Base-by-base conservation (phyloP, 2,329 filamentous ascomycete genomes). In the Zymoseptoria passerinii region DNA sequence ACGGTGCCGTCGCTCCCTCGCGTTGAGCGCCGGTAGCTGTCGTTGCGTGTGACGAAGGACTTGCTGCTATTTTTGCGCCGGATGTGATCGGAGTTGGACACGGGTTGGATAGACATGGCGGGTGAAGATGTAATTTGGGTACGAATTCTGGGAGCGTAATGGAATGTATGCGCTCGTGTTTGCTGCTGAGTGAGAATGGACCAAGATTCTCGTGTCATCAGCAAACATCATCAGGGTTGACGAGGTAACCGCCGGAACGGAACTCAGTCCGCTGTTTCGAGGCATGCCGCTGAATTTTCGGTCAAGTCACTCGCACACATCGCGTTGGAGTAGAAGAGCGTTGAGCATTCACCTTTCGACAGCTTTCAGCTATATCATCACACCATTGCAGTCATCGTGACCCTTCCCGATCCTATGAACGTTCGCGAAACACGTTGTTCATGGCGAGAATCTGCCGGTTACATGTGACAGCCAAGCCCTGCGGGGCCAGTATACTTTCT, bases 1-100 rank as follows among this genome's bases (percentile, higher is more conserved):
- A 91, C 87, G 63, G 90, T 95, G 72, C 90, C 90, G 76, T 95
- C 90, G 78, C 90, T 96, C 65, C 88, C 68, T 53, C 68, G 58
- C 18, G 68, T 68, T 10, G 67, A 69, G n/a, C 87, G 63, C 53
- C 63, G 64, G 57, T 71, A 69, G 63, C 67, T 70, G 64, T 71
- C 69, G 60, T 58, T 61, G 61, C 70, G 70, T 29, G 64, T 63
- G 65, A 70, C 61, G 61, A 68, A 71, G 56, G 68, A 69, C 58
- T 65, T 66, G 63, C 63, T 66, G 65, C 68, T 71, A 66, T 81
- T 81, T 71, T 82, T 83, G 68, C 82, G 81, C 66, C 80, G 79
- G 62, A 83, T 76, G 67, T 81, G 79, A 72, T 82, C 81, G 77
- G 81, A 78, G 69, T 80, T 77, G 48, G 64, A 59, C 50, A 70